Base-by-base conservation (phyloP, 2,329 filamentous ascomycete genomes). In the Fusarium compactum region DNA sequence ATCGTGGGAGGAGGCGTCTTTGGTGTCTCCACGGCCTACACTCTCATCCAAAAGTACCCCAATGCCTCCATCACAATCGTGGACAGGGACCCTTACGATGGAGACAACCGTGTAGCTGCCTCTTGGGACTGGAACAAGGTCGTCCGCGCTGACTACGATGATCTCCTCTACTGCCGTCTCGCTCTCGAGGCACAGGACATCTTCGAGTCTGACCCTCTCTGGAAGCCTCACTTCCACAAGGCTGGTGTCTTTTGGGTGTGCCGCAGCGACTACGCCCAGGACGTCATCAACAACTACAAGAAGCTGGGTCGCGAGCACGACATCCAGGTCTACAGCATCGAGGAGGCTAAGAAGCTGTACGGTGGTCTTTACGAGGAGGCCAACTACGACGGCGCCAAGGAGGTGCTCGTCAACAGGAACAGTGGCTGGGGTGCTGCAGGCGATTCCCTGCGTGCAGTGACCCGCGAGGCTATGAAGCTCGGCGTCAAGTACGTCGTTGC, bases 1-100 rank as follows among this genome's bases (percentile, higher is more conserved):
- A 90, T 92, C 60, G 79, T 91, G 45, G 90, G 90, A 34, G 87
- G 87, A 10, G 90, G 90, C 46, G 87, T 90, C 30, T 91, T 91
- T 74, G 90, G 90, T 40, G 85, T 86, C 38, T 90, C 87, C 24
- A 91, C 89, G 0, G 90, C 90, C n/a, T 87, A 89, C 63, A 85
- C 91, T 65, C 83, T 91, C 44, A 85, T 86, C 62, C 81, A 82
- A 58, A 82, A 81, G 60, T 83, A 86, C 71, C 82, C 85, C 20
- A 74, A 82, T 34, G 84, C 85, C 2, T 80, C 79, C 4, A 81
- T 91, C 56, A 88, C 84, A 2, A 77, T 91, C 4, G 80, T 91
- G 27, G 89, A 91, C 78, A 85, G 87, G 16, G 82, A 86, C 62
- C 80, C 83, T 4, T 83, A 80, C 47, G 84, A 87, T 25, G 85